Evolutionary conservation across 192 early-diverging fungal genomes (phyloP).

Genomic region (Backusella tarrabulga): DNA sequence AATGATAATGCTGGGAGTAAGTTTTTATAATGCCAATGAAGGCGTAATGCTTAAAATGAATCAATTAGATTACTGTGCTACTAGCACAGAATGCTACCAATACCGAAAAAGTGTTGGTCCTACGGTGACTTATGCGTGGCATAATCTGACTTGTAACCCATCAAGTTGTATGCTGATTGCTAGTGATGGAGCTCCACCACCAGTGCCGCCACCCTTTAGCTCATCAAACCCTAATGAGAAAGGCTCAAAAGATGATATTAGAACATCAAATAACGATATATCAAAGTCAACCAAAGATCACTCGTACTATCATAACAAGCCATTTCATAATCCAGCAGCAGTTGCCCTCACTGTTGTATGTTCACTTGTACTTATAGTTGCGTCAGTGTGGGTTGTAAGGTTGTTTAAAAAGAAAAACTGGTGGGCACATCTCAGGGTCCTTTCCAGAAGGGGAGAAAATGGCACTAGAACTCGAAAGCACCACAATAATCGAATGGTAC

Average conservation of each 20-base stretch:
- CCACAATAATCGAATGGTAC: background rate
- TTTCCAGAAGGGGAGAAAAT: background rate
- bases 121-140: constrained; percentile 15
- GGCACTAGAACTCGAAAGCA: background rate
- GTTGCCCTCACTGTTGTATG: background rate
- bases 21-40: background rate
- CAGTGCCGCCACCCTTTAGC: background rate
- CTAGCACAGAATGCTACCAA: constrained; percentile 22
- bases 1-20: constrained; percentile 23
- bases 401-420: background rate
- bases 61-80: constrained; percentile 20
- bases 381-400: background rate
- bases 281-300: background rate
- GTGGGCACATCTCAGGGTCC: background rate
- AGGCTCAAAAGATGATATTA: background rate
- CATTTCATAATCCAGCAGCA: background rate
- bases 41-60: background rate
- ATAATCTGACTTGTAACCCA: constrained; percentile 19
- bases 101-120: constrained; percentile 6
- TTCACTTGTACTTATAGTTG: background rate
- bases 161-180: constrained; percentile 10
- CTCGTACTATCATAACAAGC: background rate
- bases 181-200: constrained; percentile 11
- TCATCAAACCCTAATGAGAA: constrained; percentile 2
- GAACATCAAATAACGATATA: background rate